Percentiles rank a stretch among this genome's conserved stretches.
Conservation (phyloP, 345 rosid species). For the Hevea brasiliensis region DNA sequence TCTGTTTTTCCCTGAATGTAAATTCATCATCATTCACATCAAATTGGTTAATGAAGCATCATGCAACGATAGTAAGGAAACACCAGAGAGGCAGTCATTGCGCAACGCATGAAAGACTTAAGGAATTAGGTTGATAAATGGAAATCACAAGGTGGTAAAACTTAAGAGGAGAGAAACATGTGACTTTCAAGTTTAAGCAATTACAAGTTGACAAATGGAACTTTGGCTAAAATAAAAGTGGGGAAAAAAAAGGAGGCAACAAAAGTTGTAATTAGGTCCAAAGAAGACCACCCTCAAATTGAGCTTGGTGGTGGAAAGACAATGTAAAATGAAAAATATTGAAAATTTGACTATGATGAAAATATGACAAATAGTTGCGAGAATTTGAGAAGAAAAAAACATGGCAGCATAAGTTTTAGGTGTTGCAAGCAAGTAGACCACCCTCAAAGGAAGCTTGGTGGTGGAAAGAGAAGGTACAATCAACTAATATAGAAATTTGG, state of each 20-base stretch:
- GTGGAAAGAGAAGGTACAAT: too few relatives aligned
- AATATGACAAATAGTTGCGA: not conserved
- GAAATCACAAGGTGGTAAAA: not conserved
- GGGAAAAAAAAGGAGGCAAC: too few relatives aligned
- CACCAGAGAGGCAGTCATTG: not conserved
- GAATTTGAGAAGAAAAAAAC: too few relatives aligned
- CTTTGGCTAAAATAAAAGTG: not conserved
- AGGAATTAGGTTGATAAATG: not conserved
- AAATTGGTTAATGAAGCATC: too few relatives aligned
- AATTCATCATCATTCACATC: not conserved
- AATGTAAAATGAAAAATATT: too few relatives aligned
- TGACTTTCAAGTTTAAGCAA: not conserved
- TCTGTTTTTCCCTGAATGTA: too few relatives aligned
- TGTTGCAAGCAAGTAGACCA: not conserved
- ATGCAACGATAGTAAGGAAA: not conserved
- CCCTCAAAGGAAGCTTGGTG: not conserved
- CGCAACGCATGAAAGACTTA: not conserved
- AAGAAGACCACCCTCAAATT: not conserved
- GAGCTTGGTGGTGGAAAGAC: not conserved
- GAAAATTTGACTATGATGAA: too few relatives aligned
- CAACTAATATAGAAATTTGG: too few relatives aligned
- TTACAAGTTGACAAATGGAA: not conserved
- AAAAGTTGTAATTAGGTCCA: too few relatives aligned
- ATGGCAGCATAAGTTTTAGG: not conserved
- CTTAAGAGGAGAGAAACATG: not conserved